Base-by-base conservation (phyloP, 306 rosid species). In the Arachis stenosperma region DNA sequence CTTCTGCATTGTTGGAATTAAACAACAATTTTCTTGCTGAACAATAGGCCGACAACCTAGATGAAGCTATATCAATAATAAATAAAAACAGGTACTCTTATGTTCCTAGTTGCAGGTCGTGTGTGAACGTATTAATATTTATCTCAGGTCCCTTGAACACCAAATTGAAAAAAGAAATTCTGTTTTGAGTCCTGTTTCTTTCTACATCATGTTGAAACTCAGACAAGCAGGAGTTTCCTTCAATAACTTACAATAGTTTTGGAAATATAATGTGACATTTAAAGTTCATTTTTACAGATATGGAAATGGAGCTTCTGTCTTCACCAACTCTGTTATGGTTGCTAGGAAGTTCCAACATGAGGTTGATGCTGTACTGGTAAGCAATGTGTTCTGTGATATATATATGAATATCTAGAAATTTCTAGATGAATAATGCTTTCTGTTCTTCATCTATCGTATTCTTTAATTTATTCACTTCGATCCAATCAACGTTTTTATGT, bases 51-150 rank as follows among this genome's bases (percentile, higher is more conserved):
- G 82, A 80, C 58, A 80, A 63, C 81, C 86, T 89, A 67, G 96
- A 89, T 48, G 96, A 85, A 73, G 92, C 92, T 61, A 78, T 89
- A 67, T 63, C 89, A 72, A 84, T 85, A 76, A 79, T 89, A 67
- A 89, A 89, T 78, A 72, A 81, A 78, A 85, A 74, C 86, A 89
- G 83, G 96, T 89, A 87, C 65, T 75, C 17, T 55, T 78, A 36
- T 17, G 50, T 52, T 4, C 17, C 29, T 33, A 44, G 37, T 71
- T 62, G 58, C 7, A 15, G 48, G 55, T 48, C 57, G 60, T 74
- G 66, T 58, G 64, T 42, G 10, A 51, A 27, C 17, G 61, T 17
- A 47, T 36, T 43, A 63, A 2, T 41, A 30, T 63, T 46, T 37
- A 52, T n/a, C 56, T 27, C 39, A 61, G 17, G 42, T 47, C 46